phyloP scores from a whole-genome alignment of 495 filamentous ascomycete species.

The Neurospora discreta region DNA sequence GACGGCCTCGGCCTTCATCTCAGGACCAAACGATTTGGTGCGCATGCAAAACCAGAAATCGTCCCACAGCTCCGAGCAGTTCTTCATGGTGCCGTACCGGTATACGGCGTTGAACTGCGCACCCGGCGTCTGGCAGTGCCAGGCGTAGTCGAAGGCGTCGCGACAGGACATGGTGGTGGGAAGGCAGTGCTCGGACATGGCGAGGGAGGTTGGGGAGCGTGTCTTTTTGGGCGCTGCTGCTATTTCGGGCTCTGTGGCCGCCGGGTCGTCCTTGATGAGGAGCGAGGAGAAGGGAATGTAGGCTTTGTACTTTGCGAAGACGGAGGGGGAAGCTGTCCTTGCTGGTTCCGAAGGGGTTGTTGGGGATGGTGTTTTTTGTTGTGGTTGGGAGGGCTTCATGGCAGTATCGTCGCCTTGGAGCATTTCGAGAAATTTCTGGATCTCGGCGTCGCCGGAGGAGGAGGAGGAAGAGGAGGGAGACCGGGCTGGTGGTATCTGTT shows the following conservation, averaged over 20 bases:
- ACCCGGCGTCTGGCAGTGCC: constrained; percentile 88
- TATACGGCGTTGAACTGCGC: constrained; percentile 76
- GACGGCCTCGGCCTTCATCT: constrained; percentile 46
- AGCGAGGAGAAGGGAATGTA: neutral
- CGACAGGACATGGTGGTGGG: constrained; percentile 80
- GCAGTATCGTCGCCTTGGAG: constrained; percentile 17
- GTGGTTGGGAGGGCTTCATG: constrained; percentile 3
- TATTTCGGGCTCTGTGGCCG: constrained; percentile 2
- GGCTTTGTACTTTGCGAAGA: neutral
- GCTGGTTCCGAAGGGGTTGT: neutral
- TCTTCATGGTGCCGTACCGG: constrained; percentile 62
- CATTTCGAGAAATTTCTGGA: constrained; percentile 31
- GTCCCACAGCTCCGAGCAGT: constrained; percentile 71
- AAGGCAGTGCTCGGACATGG: constrained; percentile 50
- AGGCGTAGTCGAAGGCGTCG: constrained; percentile 81
- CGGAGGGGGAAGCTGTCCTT: constrained; percentile 5
- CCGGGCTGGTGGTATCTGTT: constrained; percentile 3
- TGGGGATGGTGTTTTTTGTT: neutral
- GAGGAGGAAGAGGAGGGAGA: constrained; percentile 7
- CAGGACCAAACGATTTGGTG: constrained; percentile 41
- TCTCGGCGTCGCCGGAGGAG: constrained; percentile 25
- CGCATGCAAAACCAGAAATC: constrained; percentile 97
- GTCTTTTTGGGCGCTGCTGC: neutral
- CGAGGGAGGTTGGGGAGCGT: constrained; percentile 14
- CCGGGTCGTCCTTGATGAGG: constrained; percentile 10